phyloP scores from a whole-genome alignment of 2,329 filamentous ascomycete species.

The Aspergillus fijiensis region DNA sequence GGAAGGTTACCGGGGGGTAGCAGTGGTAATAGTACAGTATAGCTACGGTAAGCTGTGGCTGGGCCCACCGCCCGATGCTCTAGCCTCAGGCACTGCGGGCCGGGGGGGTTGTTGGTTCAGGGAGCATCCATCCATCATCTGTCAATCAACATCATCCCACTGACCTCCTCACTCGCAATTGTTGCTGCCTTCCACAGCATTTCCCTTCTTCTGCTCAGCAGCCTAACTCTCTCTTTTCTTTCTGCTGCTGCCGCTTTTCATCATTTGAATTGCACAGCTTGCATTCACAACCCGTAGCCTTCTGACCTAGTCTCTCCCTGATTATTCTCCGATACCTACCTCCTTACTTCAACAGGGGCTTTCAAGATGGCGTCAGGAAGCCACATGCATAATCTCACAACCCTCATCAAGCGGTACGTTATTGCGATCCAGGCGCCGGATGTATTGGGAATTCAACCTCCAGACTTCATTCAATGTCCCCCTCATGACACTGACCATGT shows the following conservation, averaged over 20 bases:
- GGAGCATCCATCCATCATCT: conserved; percentile 16
- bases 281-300: conserved; percentile 22
- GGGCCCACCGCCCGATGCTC: conserved; percentile 19
- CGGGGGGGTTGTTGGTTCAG: conserved; percentile 15
- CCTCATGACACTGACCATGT: conserved; percentile 38
- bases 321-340: conserved; percentile 6
- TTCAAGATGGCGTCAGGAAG: conserved; percentile 64
- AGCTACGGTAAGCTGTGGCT: conserved; percentile 16
- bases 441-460: not conserved
- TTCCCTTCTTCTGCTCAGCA: not conserved
- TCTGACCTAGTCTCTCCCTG: conserved; percentile 49
- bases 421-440: not conserved
- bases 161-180: conserved; percentile 18
- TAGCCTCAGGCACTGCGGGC: conserved; percentile 17
- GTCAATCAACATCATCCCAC: conserved; percentile 11
- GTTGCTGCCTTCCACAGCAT: conserved; percentile 3
- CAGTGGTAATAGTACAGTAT: conserved; percentile 9
- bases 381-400: conserved; percentile 95
- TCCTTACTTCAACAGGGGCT: conserved; percentile 17
- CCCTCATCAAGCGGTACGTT: conserved; percentile 89
- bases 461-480: not conserved
- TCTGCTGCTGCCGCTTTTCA: not conserved
- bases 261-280: not conserved
- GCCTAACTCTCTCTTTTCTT: not conserved
- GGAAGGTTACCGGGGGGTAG: not conserved